Evolutionary conservation across 768 basidiomycete genomes (phyloP).

Genomic region (Artomyces pyxidatus): DNA sequence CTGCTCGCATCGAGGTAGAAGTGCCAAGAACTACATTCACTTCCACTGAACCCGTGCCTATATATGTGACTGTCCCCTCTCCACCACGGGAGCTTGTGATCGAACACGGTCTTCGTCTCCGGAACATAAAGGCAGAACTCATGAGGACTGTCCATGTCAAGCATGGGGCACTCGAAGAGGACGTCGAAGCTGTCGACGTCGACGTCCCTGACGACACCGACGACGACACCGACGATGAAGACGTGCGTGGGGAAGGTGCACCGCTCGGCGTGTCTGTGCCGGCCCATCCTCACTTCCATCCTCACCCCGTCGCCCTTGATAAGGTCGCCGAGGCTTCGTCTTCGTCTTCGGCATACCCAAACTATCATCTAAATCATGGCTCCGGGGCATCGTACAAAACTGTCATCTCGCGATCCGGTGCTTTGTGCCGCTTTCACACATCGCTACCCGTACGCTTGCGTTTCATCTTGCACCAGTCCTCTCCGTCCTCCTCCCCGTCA

Average conservation of each 20-base stretch:
- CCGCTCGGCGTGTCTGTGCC: slow-evolving; percentile 23
- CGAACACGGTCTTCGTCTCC: slow-evolving; percentile 61
- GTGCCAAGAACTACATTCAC: slow-evolving; percentile 65
- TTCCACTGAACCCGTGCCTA: slow-evolving; percentile 64
- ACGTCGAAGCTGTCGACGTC: slow-evolving; percentile 5
- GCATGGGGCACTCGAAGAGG: slow-evolving; percentile 21
- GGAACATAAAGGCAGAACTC: slow-evolving; percentile 77
- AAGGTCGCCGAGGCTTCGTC: slow-evolving; percentile 15
- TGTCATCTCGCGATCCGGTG: slow-evolving; percentile 78
- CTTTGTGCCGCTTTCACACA: slow-evolving; percentile 85
- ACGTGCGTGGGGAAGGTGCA: slow-evolving; percentile 31
- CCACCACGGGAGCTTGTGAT: slow-evolving; percentile 61
- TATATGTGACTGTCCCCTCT: slow-evolving; percentile 76
- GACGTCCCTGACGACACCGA: slow-evolving; percentile 16
- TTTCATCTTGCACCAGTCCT: slow-evolving; percentile 68
- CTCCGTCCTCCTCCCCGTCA: slow-evolving; percentile 40
- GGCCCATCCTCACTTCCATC: no score
- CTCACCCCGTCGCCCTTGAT: no score
- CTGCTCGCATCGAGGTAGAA: slow-evolving; percentile 62
- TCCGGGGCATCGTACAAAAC: slow-evolving; percentile 26
- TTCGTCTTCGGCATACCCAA: slow-evolving; percentile 18
- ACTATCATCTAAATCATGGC: slow-evolving; percentile 23
- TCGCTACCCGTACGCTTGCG: slow-evolving; percentile 65
- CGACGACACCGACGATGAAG: slow-evolving; percentile 21
- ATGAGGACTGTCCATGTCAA: slow-evolving; percentile 56